These are phyloP conservation scores for Candida hispaniensis DNA, from an alignment of 805 yeast species.

Conservation along the genomic window DNA sequence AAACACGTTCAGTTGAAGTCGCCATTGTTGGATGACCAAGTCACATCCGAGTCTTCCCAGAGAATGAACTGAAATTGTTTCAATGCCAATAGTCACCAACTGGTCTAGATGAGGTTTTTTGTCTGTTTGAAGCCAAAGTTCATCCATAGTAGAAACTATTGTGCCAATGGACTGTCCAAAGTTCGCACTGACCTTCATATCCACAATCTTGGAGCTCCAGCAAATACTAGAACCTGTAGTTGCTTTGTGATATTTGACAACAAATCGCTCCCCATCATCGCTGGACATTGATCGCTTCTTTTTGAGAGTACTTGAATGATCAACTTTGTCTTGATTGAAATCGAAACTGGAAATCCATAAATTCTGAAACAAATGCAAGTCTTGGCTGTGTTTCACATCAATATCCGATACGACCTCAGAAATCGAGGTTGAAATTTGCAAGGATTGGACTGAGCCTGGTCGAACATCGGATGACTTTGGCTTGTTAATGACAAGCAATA, in stretches of 20 bases:
- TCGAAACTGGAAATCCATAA: slow-evolving; percentile 52
- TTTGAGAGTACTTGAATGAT: no score
- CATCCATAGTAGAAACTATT: slow-evolving; percentile 42
- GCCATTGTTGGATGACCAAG: slow-evolving; percentile 39
- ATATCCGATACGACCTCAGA: slow-evolving; percentile 50
- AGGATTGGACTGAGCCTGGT: slow-evolving; percentile 25
- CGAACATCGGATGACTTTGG: slow-evolving; percentile 1
- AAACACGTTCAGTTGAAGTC: slow-evolving; percentile 52
- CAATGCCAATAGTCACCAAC: slow-evolving; percentile 50
- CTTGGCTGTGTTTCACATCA: slow-evolving; percentile 78
- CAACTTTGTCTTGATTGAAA: slow-evolving; percentile 8
- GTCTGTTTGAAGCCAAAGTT: slow-evolving; percentile 57
- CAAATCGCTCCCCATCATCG: slow-evolving; percentile 21
- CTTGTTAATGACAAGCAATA: slow-evolving; percentile 11
- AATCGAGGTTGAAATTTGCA: slow-evolving; percentile 37
- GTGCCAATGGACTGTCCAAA: slow-evolving; percentile 78
- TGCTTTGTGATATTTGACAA: slow-evolving; percentile 41
- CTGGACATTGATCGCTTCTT: background rate
- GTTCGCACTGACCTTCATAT: slow-evolving; percentile 49
- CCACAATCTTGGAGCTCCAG: slow-evolving; percentile 52
- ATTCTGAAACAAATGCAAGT: slow-evolving; percentile 68
- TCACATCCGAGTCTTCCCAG: slow-evolving; percentile 76
- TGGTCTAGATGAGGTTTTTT: slow-evolving; percentile 65
- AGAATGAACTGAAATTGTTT: slow-evolving; percentile 41
- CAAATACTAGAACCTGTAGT: slow-evolving; percentile 59